Conservation (phyloP, 2,329 filamentous ascomycete species). For the Colletotrichum lentis region DNA sequence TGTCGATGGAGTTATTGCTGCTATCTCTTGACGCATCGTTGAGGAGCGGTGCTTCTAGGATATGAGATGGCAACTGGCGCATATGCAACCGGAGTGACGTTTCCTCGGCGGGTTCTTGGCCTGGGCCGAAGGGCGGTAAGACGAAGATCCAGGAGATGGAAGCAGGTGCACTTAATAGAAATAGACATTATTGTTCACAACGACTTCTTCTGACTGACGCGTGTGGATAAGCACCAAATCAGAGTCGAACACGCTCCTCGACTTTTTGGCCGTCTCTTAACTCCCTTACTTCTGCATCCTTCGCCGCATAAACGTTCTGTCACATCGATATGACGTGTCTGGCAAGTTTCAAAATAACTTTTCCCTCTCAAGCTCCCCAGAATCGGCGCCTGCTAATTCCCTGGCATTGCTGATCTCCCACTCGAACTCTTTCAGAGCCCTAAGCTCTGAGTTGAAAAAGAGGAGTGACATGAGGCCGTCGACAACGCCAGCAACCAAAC, state of each 20-base stretch:
- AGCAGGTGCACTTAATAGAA: slow-evolving; percentile 13
- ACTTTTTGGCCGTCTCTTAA: not conserved
- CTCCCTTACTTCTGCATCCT: not conserved
- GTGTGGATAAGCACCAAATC: not conserved
- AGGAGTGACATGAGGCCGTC: slow-evolving; percentile 87
- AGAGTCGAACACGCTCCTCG: not conserved
- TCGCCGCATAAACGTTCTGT: not conserved
- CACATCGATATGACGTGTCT: not conserved
- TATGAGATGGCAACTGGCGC: not conserved
- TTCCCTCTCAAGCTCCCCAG: not conserved
- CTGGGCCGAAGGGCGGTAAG: not conserved
- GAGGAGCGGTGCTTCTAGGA: not conserved
- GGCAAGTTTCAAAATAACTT: not conserved
- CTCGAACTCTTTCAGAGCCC: slow-evolving; percentile 87
- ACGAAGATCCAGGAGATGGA: not conserved
- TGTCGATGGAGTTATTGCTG: not conserved
- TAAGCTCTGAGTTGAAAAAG: slow-evolving; percentile 85
- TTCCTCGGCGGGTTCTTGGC: not conserved
- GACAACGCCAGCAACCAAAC: slow-evolving; percentile 77
- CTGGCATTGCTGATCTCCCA: slow-evolving; percentile 85
- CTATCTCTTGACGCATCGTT: not conserved
- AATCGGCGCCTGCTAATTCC: slow-evolving; percentile 38
- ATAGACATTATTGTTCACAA: slow-evolving; percentile 31
- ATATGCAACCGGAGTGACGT: not conserved
- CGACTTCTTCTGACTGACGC: not conserved